A percentile compares a stretch with the other conserved stretches of the same genome.
Evolutionary conservation across 768 basidiomycete species (phyloP).

Genomic region (Hygrophorus russula): DNA sequence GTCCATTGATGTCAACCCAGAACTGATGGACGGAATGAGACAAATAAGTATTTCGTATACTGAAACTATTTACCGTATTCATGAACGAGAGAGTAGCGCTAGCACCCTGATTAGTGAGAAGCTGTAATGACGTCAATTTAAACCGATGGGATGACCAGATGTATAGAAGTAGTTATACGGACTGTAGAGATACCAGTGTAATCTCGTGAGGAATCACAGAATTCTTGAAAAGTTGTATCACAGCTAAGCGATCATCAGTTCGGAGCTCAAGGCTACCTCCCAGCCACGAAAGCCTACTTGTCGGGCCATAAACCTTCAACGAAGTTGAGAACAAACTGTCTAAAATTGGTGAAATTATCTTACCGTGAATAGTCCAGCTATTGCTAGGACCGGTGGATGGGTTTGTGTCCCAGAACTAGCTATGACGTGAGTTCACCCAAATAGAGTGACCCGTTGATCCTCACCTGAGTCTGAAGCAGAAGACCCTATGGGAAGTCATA

Average conservation of each 20-base stretch:
- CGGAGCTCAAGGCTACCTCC: not conserved
- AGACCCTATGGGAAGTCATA: too few species aligned
- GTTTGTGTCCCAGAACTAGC: slow-evolving; percentile 46
- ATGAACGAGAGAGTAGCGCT: slow-evolving; percentile 49
- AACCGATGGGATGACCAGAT: not conserved
- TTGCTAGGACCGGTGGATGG: slow-evolving; percentile 36
- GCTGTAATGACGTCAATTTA: slow-evolving; percentile 21
- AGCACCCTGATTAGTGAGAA: slow-evolving; percentile 47
- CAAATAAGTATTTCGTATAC: not conserved
- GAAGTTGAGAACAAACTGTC: slow-evolving; percentile 3
- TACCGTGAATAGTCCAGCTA: slow-evolving; percentile 53
- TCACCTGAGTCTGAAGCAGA: too few species aligned
- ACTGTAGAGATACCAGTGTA: slow-evolving; percentile 28
- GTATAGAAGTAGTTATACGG: slow-evolving; percentile 16
- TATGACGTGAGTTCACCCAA: too few species aligned
- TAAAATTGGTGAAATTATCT: slow-evolving; percentile 6
- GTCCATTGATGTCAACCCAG: slow-evolving; percentile 53
- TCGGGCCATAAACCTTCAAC: slow-evolving; percentile 41
- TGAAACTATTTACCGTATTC: slow-evolving; percentile 21
- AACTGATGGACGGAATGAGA: slow-evolving; percentile 19
- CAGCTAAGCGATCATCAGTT: slow-evolving; percentile 23
- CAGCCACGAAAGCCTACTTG: slow-evolving; percentile 21
- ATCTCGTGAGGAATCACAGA: slow-evolving; percentile 36
- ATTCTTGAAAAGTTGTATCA: slow-evolving; percentile 28
- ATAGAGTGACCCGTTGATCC: slow-evolving; percentile 11